Evolutionary conservation across 225 moss, liverwort and hornwort species (phyloP), one percentile per base, ranked within the genome.

Genomic region (Ulota crispa): DNA sequence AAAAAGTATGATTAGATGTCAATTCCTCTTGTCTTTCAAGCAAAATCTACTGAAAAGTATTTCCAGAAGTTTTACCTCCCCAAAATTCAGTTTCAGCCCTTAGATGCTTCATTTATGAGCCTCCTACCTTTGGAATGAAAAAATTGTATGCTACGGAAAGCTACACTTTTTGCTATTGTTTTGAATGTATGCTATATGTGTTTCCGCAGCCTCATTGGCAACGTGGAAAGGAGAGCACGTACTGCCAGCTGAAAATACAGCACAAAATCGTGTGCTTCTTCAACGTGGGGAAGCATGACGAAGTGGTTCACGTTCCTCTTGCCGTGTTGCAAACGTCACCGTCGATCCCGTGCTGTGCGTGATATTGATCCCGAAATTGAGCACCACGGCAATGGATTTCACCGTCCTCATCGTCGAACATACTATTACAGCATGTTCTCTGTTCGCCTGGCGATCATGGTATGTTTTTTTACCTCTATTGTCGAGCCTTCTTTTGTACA

Each of bases 391-490:
- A 71, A 75, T 54, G 84, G 86, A 65, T 79, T 90, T 62, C 76
- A 47, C 27, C 86, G 86, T 64, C 81, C 90, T 79, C 88, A 76
- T 75, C 89, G 86, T 47, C 88, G 88, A 68, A 88, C 90, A 68
- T 92, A 90, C 64, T 92, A 90, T 43, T 92, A 90, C 82, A 90
- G 90, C 82, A 90, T 92, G 83, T 92, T 92, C 80, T 88, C 83
- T 68, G 90, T 83, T 69, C 92, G 92, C 41, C 24, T 92, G 81
- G 90, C 88, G 41, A 92, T 92, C 80, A 92, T 92, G 87, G 92
- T 92, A 61, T 26, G 85, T 84, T 28, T 86, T 26, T 45, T 42
- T 23, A n/a, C 70, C 59, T 57, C 41, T 70, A 28, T 72, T 54
- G 24, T 36, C 75, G 63, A 31, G 8, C 42, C n/a, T 64, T 6